These are phyloP conservation scores for Fusarium camptoceras DNA, from an alignment of 2,329 filamentous ascomycete genomes.

Conservation along the genomic window DNA sequence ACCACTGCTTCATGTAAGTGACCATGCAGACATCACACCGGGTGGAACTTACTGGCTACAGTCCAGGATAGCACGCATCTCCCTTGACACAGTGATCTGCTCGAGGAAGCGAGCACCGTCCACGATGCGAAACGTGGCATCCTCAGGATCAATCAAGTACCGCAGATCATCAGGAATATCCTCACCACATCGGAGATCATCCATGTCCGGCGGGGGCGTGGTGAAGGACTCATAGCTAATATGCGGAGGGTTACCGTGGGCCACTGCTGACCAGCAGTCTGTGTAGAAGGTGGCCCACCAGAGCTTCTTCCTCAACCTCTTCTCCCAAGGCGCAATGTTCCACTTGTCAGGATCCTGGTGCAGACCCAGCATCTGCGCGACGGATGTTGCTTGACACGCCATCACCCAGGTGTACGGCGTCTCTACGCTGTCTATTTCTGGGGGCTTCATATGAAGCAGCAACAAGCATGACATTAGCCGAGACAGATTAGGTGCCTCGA, in stretches of 20 bases:
- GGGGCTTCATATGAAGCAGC: conserved; percentile 59
- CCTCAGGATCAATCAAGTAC: conserved; percentile 51
- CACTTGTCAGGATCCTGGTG: conserved; percentile 58
- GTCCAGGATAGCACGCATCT: conserved; percentile 51
- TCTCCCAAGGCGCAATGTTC: conserved; percentile 58
- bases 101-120: conserved; percentile 55
- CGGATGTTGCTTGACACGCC: conserved; percentile 57
- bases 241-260: conserved; percentile 61
- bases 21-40: neutral
- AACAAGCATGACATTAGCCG: conserved; percentile 61
- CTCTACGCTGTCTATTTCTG: conserved; percentile 59
- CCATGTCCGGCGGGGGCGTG: conserved; percentile 54
- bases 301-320: conserved; percentile 56
- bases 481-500: conserved; percentile 60
- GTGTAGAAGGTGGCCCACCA: conserved; percentile 59
- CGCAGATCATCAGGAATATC: conserved; percentile 52
- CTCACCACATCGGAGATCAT: conserved; percentile 58
- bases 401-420: conserved; percentile 59
- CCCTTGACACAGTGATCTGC: conserved; percentile 48
- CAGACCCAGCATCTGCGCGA: conserved; percentile 60
- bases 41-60: conserved; percentile 49
- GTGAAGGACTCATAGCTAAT: conserved; percentile 56
- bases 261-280: conserved; percentile 60
- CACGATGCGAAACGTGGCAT: conserved; percentile 50
- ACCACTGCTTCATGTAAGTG: conserved; percentile 23